phyloP scores from a whole-genome alignment of 306 rosid genomes.

The Cicer bijugum region DNA sequence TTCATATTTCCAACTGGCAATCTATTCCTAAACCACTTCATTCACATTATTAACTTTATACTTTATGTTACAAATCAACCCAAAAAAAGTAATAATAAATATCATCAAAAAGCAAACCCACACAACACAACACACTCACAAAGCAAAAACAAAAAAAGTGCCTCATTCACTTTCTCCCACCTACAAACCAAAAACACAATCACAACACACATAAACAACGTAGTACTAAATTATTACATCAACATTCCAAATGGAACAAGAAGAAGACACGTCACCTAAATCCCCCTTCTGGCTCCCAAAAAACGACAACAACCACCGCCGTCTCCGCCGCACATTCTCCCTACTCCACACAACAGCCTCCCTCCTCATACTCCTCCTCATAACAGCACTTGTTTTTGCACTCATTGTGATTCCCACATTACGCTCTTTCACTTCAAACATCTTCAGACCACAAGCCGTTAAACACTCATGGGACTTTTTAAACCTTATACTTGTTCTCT shows the following conservation, averaged over 20 bases:
- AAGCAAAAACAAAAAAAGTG: conserved; percentile 5
- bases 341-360: conserved; percentile 58
- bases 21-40: conserved; percentile 4
- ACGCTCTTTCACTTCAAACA: conserved; percentile 56
- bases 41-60: background rate
- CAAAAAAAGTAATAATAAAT: background rate
- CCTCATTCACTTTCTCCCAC: background rate
- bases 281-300: conserved; percentile 68
- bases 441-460: conserved; percentile 65
- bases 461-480: conserved; percentile 80
- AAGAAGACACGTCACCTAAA: conserved; percentile 48
- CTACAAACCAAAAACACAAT: background rate
- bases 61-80: background rate
- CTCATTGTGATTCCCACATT: conserved; percentile 60
- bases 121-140: background rate
- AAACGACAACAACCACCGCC: conserved; percentile 42
- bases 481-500: conserved; percentile 77
- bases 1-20: background rate
- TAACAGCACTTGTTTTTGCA: conserved; percentile 47
- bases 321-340: conserved; percentile 62
- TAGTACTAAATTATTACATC: background rate
- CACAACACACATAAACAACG: conserved; percentile 14
- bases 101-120: conserved; percentile 20
- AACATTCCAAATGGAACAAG: conserved; percentile 50
- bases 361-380: conserved; percentile 49